These are phyloP conservation scores for Colletotrichum phormii DNA, from an alignment of 2,329 filamentous ascomycete genomes.

Conservation along the genomic window DNA sequence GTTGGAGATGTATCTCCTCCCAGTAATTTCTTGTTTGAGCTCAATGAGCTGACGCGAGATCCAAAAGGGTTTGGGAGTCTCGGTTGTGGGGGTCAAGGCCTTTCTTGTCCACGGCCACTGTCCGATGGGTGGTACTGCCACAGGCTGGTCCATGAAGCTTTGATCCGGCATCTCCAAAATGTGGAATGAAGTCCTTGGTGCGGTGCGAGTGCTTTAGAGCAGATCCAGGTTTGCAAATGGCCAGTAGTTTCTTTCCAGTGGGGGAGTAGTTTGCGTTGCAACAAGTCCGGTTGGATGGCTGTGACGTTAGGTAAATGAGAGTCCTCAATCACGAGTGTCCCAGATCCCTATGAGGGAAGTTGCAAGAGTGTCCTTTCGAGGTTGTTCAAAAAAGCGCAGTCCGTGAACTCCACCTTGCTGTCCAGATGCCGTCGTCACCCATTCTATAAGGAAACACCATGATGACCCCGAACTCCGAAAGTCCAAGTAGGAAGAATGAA, in stretches of 20 bases:
- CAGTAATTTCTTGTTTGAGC: conserved; percentile 4
- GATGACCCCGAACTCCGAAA: conserved; percentile 36
- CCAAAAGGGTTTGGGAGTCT: neutral
- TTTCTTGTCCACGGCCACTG: neutral
- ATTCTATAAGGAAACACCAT: conserved; percentile 33
- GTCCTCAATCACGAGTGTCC: neutral
- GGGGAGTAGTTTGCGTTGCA: neutral
- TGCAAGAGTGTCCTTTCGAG: neutral
- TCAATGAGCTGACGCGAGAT: conserved; percentile 9
- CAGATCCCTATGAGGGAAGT: neutral
- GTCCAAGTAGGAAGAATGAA: conserved; percentile 33
- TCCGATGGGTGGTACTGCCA: conserved; percentile 24
- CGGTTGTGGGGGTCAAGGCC: neutral
- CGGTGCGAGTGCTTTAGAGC: conserved; percentile 6
- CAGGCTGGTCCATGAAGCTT: neutral
- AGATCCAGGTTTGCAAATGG: neutral
- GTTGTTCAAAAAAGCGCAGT: conserved; percentile 32
- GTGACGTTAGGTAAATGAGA: conserved; percentile 16
- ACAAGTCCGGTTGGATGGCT: conserved; percentile 17
- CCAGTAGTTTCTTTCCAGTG: conserved; percentile 4
- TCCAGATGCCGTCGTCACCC: conserved; percentile 35
- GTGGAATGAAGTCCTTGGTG: conserved; percentile 1
- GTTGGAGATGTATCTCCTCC: conserved; percentile 1
- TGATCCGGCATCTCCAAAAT: neutral
- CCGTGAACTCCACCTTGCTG: conserved; percentile 38